A percentile compares a stretch with the other conserved stretches of the same genome.
Conservation (phyloP, 2,329 filamentous ascomycete species). For the Sporothrix curviconia region DNA sequence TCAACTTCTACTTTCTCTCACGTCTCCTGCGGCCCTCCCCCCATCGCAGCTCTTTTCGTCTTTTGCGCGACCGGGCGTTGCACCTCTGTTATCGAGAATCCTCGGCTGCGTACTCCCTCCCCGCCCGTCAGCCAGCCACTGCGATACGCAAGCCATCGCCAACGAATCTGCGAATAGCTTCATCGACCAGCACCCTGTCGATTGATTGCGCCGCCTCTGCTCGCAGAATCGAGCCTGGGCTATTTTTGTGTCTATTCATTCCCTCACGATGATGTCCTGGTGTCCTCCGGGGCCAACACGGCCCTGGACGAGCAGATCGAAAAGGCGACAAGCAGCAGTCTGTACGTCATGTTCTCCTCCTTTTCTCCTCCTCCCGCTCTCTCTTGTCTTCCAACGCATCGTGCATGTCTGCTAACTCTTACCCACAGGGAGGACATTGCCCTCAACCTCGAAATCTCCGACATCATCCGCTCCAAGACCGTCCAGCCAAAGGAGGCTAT, state of each 20-base stretch:
- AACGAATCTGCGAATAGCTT: constrained; percentile 2
- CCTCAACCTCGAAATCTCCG: constrained; percentile 95
- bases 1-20: background rate
- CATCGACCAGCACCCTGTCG: background rate
- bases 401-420: background rate
- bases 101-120: background rate
- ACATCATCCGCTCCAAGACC: constrained; percentile 93
- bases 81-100: background rate
- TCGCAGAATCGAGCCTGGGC: no score
- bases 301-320: constrained; percentile 97
- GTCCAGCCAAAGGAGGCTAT: constrained; percentile 97
- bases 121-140: background rate
- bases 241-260: no score
- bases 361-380: constrained; percentile 1
- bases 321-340: constrained; percentile 85
- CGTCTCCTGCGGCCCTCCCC: background rate
- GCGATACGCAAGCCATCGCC: background rate
- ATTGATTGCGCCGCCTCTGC: background rate
- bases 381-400: background rate
- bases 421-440: constrained; percentile 79
- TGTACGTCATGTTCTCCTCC: constrained; percentile 49
- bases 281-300: constrained; percentile 87
- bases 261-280: constrained; percentile 69
- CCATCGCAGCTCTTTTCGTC: background rate
- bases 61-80: background rate